A percentile compares a stretch with the other conserved stretches of the same genome.
phyloP scores from a whole-genome alignment of 495 filamentous ascomycete species.

The Talaromyces proteolyticus region DNA sequence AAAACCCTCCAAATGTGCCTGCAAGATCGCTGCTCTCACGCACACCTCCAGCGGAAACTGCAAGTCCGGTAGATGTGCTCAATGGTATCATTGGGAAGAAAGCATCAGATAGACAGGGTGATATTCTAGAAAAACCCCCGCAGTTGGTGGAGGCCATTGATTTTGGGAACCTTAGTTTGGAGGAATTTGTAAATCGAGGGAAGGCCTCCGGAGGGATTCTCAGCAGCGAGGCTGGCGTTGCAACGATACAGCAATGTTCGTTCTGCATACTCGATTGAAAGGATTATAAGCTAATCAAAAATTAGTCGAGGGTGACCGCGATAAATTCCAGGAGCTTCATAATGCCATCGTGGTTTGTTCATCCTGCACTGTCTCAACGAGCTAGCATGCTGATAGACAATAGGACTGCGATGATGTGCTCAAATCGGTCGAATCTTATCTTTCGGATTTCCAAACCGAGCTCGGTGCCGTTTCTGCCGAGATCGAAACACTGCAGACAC shows the following conservation, averaged over 20 bases:
- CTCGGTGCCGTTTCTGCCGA: constrained; percentile 87
- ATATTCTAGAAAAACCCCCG: constrained; percentile 24
- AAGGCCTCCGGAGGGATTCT: constrained; percentile 25
- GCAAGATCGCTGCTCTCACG: constrained; percentile 48
- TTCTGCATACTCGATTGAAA: constrained; percentile 13
- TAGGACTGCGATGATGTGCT: constrained; percentile 88
- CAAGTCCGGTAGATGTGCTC: constrained; percentile 70
- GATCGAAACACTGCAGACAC: constrained; percentile 86
- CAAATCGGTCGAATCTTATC: constrained; percentile 83
- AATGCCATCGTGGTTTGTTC: constrained; percentile 59
- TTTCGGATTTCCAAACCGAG: constrained; percentile 89
- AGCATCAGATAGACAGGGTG: constrained; percentile 8
- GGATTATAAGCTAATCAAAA: constrained; percentile 17
- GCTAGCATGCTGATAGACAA: neutral
- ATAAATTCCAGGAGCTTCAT: constrained; percentile 89
- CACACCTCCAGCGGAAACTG: constrained; percentile 44
- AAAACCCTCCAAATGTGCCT: constrained; percentile 56
- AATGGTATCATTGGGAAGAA: constrained; percentile 59
- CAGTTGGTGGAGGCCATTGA: constrained; percentile 61
- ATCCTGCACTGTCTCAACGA: neutral
- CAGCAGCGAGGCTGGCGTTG: constrained; percentile 50
- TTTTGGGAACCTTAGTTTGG: constrained; percentile 69
- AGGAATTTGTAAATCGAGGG: constrained; percentile 56
- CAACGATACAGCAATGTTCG: constrained; percentile 74
- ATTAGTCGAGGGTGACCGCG: constrained; percentile 74